Base-by-base conservation (phyloP, 768 basidiomycete genomes). In the Goffeauzyma gilvescens region DNA sequence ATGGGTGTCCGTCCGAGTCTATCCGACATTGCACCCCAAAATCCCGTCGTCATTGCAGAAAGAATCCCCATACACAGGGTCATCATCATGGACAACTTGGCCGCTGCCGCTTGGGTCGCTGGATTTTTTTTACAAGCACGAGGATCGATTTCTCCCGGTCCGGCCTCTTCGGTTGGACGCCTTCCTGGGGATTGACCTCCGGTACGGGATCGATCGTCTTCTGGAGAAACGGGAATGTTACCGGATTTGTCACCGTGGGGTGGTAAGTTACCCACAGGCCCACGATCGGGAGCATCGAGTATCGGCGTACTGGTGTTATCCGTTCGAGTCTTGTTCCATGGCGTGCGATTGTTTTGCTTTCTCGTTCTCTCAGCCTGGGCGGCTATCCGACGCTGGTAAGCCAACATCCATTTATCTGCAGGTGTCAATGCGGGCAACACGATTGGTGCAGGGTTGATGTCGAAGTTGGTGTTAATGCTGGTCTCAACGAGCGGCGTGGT, bases 1-100 rank as follows among this genome's bases (percentile, higher is more conserved):
- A 89, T 73, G 20, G 71, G 72, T 36, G 78, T 85, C 26, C 86
- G 71, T 8, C 86, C 86, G 49, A 76, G 66, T 7, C 69, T 64
- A 58, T 89, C 85, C 8, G 81, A 78, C 31, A 76, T 72, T 37
- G 75, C 72, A 39, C 81, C 81, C 86, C 86, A 93, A 66, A 78
- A 81, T 0, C 80, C 82, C 0, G 83, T 83, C 4, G 80, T 81
- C 35, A 83, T 65, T 1, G 82, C 81, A 39, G 81, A 79, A 30
- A 93, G 68, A 6, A 74, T 57, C 39, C 81, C 84, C 75, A 81
- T 79, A 7, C 71, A 71, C 9, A 80, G 75, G 2, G 77, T 76
- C 62, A 89, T 75, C 17, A 71, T 44, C 62, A 63, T 63, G 12
- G 50, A 51, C 18, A 63, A 32, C 32, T 45, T 58, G 1, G 59